Base-by-base conservation (phyloP, 2,329 filamentous ascomycete genomes). In the Cladorrhinum sp. region DNA sequence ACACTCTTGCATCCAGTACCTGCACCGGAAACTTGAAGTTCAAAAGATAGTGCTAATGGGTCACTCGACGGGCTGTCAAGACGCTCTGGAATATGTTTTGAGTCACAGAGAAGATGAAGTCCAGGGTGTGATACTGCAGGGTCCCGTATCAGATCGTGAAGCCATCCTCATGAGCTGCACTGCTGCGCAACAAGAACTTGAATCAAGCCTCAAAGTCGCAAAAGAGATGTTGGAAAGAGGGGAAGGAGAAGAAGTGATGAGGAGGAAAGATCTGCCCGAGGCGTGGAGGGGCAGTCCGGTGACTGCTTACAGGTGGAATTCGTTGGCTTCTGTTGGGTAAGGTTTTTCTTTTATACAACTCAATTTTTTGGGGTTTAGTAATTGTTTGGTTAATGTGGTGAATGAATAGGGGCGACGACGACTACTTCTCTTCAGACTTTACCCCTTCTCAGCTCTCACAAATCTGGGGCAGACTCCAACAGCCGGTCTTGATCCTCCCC, bases 381-480 rank as follows among this genome's bases (percentile, higher is more conserved):
- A 23, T 22, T 36, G 55, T 27, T 52, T 25, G 13, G 24, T 36
- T 48, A 1, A n/a, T 62, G 25, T 48, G 49, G 38, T 36, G 50
- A 8, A 32, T n/a, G 8, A 18, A 58, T 52, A 59, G 85, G 4
- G 89, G 88, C 9, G 88, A 90, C 61, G 93, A 97, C 71, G 93
- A 96, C 71, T 91, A 90, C 70, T 96, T 96, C 76, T 93, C 89
- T n/a, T 87, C 85, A 2, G 90, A 95, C 70, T 76, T 95, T n/a
- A 73, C 77, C 0, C 76, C 81, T 29, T 78, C 83, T 29, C 77
- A 79, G 18, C 76, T 92, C 6, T 69, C 74, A 23, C 72, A 72
- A 13, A 88, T 87, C n/a, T 96, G 93, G 81, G 82, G 86, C 2
- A 76, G 76, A 54, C 77, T 91, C 58, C 76, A 77, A 49, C 80